Percentiles rank a stretch among this genome's conserved stretches.
phyloP scores from a whole-genome alignment of 306 rosid species.

The Trichosanthes cucumerina region DNA sequence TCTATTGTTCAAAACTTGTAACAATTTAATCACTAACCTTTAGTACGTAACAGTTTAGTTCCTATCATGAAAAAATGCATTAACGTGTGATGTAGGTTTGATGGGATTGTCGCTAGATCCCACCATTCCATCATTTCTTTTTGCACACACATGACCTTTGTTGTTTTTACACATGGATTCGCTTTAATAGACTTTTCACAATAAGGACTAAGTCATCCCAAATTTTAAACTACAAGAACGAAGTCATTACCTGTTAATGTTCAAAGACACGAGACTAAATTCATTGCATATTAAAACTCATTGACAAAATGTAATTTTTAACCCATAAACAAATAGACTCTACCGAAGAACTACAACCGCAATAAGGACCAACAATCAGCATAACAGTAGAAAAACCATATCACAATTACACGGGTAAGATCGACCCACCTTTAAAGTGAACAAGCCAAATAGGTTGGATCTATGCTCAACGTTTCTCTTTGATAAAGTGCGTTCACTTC shows the following conservation, averaged over 20 bases:
- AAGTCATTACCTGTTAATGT: neutral
- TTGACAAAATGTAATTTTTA: neutral
- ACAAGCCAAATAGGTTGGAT: constrained; percentile 77
- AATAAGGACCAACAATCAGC: neutral
- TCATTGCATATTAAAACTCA: neutral
- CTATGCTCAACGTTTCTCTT: constrained; percentile 28
- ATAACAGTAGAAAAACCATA: neutral
- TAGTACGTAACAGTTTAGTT: neutral
- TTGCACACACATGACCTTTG: neutral
- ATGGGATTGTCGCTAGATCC: neutral
- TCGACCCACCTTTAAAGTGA: constrained; percentile 58
- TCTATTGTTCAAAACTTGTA: neutral
- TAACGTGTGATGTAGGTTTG: neutral
- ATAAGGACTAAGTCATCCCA: neutral
- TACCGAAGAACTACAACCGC: neutral
- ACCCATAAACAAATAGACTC: neutral
- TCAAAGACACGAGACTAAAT: neutral
- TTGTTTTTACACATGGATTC: neutral
- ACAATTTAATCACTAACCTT: neutral
- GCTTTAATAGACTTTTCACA: neutral
- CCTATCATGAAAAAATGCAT: neutral
- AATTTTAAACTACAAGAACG: neutral
- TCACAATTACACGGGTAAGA: neutral
- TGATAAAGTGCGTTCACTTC: constrained; percentile 26
- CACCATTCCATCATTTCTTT: neutral